Conservation (phyloP, 1,284 basidiomycete species). For the Ganoderma leucocontextum region DNA sequence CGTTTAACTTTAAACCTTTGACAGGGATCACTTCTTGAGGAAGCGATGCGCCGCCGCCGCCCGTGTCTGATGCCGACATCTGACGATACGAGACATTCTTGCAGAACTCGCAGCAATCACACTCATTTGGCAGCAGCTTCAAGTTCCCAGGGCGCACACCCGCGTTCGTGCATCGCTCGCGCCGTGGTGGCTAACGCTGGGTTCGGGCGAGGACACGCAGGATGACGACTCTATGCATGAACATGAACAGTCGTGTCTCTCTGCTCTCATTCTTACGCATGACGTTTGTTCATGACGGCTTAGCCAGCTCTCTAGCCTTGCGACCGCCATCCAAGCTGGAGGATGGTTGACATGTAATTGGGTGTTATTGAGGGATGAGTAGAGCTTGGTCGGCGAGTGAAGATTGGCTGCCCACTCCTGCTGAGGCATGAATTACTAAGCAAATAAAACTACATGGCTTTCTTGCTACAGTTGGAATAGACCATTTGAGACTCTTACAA, state of each 20-base stretch:
- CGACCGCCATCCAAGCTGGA: no score
- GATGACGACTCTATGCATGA: slow-evolving; percentile 92
- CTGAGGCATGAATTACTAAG: no score
- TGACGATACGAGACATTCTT: slow-evolving; percentile 92
- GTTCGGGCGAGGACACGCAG: slow-evolving; percentile 80
- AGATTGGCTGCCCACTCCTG: no score
- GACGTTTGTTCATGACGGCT: neutral
- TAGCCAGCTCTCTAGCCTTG: no score
- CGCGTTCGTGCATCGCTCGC: slow-evolving; percentile 43
- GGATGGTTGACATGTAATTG: no score
- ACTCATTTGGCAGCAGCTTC: slow-evolving; percentile 90
- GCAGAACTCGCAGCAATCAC: slow-evolving; percentile 90
- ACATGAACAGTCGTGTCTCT: slow-evolving; percentile 11
- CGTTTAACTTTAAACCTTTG: slow-evolving; percentile 18
- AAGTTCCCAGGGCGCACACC: slow-evolving; percentile 84
- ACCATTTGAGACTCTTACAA: no score
- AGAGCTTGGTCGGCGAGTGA: no score
- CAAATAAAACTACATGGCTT: no score
- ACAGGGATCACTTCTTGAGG: slow-evolving; percentile 90
- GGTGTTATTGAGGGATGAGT: slow-evolving; percentile 78
- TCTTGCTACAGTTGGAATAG: no score
- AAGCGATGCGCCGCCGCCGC: slow-evolving; percentile 93
- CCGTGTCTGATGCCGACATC: slow-evolving; percentile 95
- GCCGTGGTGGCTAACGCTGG: slow-evolving; percentile 73
- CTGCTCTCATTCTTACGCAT: neutral